A percentile compares a stretch with the other conserved stretches of the same genome.
phyloP scores from a whole-genome alignment of 1,139 yeast genomes.

The Suhomyces bokatorum region DNA sequence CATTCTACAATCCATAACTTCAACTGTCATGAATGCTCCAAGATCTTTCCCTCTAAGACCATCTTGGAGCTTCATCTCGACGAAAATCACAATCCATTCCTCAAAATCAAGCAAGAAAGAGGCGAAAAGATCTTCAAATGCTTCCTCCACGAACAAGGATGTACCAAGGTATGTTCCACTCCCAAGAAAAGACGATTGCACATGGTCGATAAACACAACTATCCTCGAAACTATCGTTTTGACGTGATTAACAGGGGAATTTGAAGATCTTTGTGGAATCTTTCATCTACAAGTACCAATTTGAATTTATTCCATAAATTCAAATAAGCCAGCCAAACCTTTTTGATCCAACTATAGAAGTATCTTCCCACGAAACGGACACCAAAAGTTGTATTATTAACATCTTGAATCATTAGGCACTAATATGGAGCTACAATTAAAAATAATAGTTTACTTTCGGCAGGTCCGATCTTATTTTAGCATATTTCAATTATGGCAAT shows the following conservation, averaged over 20 bases:
- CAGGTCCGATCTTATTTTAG: not conserved
- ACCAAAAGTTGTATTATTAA: too few relatives aligned
- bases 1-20: constrained; percentile 11
- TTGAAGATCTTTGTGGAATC: not conserved
- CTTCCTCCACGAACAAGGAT: constrained; percentile 27
- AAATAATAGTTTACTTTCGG: not conserved
- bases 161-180: constrained; percentile 34
- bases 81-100: constrained; percentile 56
- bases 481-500: not conserved
- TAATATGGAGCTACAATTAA: not conserved
- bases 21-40: constrained; percentile 44
- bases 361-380: not conserved
- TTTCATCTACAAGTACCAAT: not conserved
- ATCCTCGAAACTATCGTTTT: constrained; percentile 46
- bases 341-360: too few relatives aligned
- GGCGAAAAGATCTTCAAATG: constrained; percentile 47
- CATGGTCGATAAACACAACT: constrained; percentile 49
- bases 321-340: too few relatives aligned
- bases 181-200: constrained; percentile 45
- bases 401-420: not conserved
- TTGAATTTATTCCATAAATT: too few relatives aligned
- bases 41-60: constrained; percentile 40
- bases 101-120: constrained; percentile 31
- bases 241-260: constrained; percentile 31
- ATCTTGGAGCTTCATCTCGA: constrained; percentile 49